Conservation (phyloP, 2,329 filamentous ascomycete species). For the Cucurbitaria berberidis region DNA sequence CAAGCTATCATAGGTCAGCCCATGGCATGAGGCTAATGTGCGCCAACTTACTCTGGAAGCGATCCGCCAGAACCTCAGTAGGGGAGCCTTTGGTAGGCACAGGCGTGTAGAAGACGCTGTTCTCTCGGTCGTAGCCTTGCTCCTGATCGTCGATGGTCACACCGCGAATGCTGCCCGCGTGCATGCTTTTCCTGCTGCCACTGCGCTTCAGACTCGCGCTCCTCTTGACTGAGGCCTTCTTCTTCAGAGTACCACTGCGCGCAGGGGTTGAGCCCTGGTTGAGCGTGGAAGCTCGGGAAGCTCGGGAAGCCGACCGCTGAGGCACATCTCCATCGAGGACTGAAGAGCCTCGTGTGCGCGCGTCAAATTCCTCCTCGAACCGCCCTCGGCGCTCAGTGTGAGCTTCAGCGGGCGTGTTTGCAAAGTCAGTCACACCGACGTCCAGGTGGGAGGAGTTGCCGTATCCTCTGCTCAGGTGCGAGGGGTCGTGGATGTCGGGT, state of each 20-base stretch:
- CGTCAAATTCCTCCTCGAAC: conserved; percentile 76
- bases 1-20: conserved; percentile 68
- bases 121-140: conserved; percentile 67
- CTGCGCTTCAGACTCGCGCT: conserved; percentile 77
- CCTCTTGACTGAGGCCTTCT: conserved; percentile 80
- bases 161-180: conserved; percentile 85
- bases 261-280: conserved; percentile 56
- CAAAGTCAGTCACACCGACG: conserved; percentile 48
- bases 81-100: conserved; percentile 87
- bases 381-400: conserved; percentile 51
- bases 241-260: conserved; percentile 81
- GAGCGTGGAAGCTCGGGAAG: conserved; percentile 58
- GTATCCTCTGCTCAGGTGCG: conserved; percentile 46
- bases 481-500: conserved; percentile 43
- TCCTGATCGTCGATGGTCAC: conserved; percentile 74
- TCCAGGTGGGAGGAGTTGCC: conserved; percentile 34
- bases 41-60: conserved; percentile 77
- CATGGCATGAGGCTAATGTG: background rate
- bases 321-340: conserved; percentile 62
- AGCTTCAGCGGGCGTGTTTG: conserved; percentile 39
- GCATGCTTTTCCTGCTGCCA: conserved; percentile 79
- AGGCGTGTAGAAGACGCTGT: conserved; percentile 88
- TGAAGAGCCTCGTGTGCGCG: conserved; percentile 69
- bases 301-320: conserved; percentile 68
- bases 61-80: conserved; percentile 82